Base-by-base conservation (phyloP, 1,284 basidiomycete genomes). In the Porogramme epimiltina region DNA sequence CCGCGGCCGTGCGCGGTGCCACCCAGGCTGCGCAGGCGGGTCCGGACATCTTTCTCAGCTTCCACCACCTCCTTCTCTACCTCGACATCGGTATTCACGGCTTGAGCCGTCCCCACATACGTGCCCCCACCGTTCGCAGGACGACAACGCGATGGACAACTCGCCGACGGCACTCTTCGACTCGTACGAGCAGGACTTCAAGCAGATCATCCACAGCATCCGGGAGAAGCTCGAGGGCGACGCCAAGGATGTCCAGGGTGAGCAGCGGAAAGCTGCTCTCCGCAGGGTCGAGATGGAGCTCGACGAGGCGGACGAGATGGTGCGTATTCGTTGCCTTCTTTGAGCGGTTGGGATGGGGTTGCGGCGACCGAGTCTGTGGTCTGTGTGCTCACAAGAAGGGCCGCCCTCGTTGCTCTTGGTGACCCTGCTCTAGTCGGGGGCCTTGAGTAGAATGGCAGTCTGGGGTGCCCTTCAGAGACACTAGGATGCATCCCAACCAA, bases 281-380 rank as follows among this genome's bases (percentile, higher is more conserved):
- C 79, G 95, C 58, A 78, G 92, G 55, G 91, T 93, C 19, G 92
- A 96, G 66, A 93, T 95, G 81, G 96, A 99, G 69, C 77, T 98
- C 3, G 97, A 99, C 66, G 97, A 99, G 73, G 96, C 95, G 0
- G 95, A 98, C 63, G 97, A 99, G 77, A 95, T 98, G 82, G 94
- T 89, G 63, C 55, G 58, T 31, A 31, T 13, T 8, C 28, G 28
- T 31, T 31, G 13, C 28, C 28, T 31, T 31, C 28, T 31, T 13
- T 13, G 28, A 31, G n/a, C n/a, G n/a, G n/a, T n/a, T n/a, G n/a
- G n/a, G n/a, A n/a, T n/a, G n/a, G n/a, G n/a, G n/a, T n/a, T n/a
- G n/a, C n/a, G n/a, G n/a, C n/a, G n/a, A n/a, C n/a, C n/a, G n/a
- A n/a, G n/a, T n/a, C n/a, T n/a, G n/a, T n/a, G n/a, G n/a, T n/a